These are phyloP conservation scores for Phytophthora pistaciae DNA, from an alignment of 352 stramenopile genomes.

Conservation along the genomic window DNA sequence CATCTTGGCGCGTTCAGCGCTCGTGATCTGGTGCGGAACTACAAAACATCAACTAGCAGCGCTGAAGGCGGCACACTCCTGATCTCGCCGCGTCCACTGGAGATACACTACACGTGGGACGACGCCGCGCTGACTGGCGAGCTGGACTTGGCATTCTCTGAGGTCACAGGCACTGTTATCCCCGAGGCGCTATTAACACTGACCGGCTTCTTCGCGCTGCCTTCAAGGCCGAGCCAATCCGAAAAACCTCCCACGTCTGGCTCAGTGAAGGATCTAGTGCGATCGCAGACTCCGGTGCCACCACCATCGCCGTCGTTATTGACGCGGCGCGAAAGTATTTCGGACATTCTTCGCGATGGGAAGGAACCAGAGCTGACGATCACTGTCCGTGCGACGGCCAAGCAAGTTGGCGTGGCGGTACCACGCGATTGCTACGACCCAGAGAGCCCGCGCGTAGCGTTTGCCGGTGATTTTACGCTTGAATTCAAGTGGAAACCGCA, in stretches of 20 bases:
- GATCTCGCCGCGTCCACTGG: constrained; percentile 47
- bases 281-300: constrained; percentile 1
- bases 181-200: constrained; percentile 56
- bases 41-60: constrained; percentile 17
- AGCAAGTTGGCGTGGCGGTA: constrained; percentile 60
- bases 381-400: constrained; percentile 53
- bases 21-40: constrained; percentile 44
- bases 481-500: constrained; percentile 62
- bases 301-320: constrained; percentile 32
- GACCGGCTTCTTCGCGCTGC: constrained; percentile 64
- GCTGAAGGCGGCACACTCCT: constrained; percentile 42
- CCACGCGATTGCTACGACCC: constrained; percentile 58
- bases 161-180: constrained; percentile 65
- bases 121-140: constrained; percentile 47
- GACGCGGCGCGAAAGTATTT: constrained; percentile 56
- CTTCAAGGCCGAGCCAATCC: constrained; percentile 24
- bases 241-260: not conserved
- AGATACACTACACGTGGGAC: constrained; percentile 74
- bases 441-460: constrained; percentile 54
- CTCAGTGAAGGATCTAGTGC: constrained; percentile 7
- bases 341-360: constrained; percentile 56
- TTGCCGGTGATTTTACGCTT: constrained; percentile 66
- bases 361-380: constrained; percentile 58
- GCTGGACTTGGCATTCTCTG: constrained; percentile 57
- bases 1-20: constrained; percentile 49